These are phyloP conservation scores for Arabis alpina DNA, from an alignment of 345 rosid genomes.

Conservation along the genomic window DNA sequence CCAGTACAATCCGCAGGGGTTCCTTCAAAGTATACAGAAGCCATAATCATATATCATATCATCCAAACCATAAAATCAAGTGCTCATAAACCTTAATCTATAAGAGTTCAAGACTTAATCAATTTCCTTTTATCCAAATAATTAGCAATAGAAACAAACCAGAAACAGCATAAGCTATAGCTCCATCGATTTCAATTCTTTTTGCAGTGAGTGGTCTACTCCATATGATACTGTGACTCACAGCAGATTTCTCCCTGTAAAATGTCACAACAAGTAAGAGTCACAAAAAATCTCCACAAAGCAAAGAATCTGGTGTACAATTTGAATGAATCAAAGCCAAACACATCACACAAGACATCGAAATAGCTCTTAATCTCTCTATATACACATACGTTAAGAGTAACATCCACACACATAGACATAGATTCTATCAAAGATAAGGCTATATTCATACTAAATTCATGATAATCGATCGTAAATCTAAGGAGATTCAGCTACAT, in stretches of 20 bases:
- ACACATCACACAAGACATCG: constrained; percentile 16
- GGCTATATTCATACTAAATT: neutral
- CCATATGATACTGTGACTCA: constrained; percentile 87
- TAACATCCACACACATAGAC: neutral
- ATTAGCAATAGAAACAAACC: constrained; percentile 48
- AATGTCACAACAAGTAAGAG: neutral
- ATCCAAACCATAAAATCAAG: neutral
- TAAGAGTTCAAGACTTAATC: neutral
- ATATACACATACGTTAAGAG: neutral
- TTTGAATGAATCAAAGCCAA: neutral
- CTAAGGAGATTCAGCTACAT: constrained; percentile 5
- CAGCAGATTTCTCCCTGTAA: constrained; percentile 80
- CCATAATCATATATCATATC: neutral
- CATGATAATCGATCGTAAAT: neutral
- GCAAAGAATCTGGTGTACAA: neutral
- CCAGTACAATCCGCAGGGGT: constrained; percentile 94
- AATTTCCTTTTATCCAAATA: neutral
- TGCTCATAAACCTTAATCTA: neutral
- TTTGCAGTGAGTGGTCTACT: constrained; percentile 65
- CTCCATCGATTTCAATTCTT: constrained; percentile 65
- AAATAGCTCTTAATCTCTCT: neutral
- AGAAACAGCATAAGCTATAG: constrained; percentile 74
- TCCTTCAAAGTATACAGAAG: constrained; percentile 54
- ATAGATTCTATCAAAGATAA: no score
- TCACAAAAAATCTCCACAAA: neutral